Evolutionary conservation across 345 rosid genomes (phyloP).

Genomic region (Gossypium ekmanianum): DNA sequence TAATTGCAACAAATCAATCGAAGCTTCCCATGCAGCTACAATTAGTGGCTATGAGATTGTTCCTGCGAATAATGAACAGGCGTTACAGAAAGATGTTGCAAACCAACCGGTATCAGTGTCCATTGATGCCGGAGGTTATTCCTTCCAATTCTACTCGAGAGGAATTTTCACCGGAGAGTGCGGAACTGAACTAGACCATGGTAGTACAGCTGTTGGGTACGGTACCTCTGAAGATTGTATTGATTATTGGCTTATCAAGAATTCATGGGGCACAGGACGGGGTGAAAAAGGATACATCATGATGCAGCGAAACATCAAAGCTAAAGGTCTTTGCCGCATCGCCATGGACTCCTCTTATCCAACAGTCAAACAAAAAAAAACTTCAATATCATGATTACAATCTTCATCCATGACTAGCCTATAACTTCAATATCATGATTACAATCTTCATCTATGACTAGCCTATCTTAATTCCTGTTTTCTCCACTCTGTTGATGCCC

Average conservation of each 20-base stretch:
- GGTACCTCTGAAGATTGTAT: not conserved
- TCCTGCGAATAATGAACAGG: constrained; percentile 42
- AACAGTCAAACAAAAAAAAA: not conserved
- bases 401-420: no score
- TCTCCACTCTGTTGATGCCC: not conserved
- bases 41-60: constrained; percentile 46
- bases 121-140: constrained; percentile 39
- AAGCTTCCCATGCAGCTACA: constrained; percentile 12
- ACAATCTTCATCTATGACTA: not conserved
- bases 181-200: constrained; percentile 15
- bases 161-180: constrained; percentile 53
- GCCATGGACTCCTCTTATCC: constrained; percentile 37
- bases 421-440: not conserved
- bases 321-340: constrained; percentile 39
- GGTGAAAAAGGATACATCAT: constrained; percentile 34
- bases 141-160: constrained; percentile 41
- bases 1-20: constrained; percentile 28
- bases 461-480: not conserved
- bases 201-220: not conserved
- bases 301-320: constrained; percentile 27
- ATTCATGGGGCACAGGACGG: constrained; percentile 36
- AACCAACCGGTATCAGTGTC: constrained; percentile 55
- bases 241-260: constrained; percentile 34
- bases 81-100: constrained; percentile 53
- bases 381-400: no score